Percentiles rank a stretch among this genome's conserved stretches.
Conservation (phyloP, 352 stramenopile species). For the Phytophthora constricta region DNA sequence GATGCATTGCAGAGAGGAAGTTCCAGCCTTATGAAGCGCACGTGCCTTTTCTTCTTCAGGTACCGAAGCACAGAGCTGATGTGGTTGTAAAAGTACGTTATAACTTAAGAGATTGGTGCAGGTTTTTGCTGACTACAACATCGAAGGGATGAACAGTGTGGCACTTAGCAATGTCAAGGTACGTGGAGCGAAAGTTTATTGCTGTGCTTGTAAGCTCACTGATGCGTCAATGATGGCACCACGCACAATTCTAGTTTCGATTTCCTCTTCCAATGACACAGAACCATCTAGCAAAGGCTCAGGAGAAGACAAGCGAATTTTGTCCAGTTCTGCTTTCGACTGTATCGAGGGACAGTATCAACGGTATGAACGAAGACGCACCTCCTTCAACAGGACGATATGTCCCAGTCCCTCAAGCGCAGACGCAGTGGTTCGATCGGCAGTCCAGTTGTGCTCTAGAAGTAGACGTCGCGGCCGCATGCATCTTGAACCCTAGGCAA, state of each 20-base stretch:
- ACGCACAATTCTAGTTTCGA: conserved; percentile 51
- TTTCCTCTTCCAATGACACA: conserved; percentile 68
- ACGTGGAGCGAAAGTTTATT: conserved; percentile 2
- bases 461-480: conserved; percentile 66
- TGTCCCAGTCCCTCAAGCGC: conserved; percentile 37
- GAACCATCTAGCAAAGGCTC: conserved; percentile 42
- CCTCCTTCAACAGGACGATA: conserved; percentile 33
- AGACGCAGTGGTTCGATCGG: conserved; percentile 64
- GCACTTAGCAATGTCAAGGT: conserved; percentile 77
- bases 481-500: conserved; percentile 70
- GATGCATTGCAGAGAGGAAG: conserved; percentile 62
- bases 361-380: conserved; percentile 32
- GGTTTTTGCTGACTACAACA: conserved; percentile 92
- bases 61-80: conserved; percentile 16
- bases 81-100: neutral
- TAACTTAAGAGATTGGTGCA: conserved; percentile 19
- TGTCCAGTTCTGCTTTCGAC: conserved; percentile 47
- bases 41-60: conserved; percentile 89
- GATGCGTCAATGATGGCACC: conserved; percentile 11
- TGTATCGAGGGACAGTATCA: conserved; percentile 41
- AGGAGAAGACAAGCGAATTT: conserved; percentile 23
- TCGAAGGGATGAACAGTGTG: conserved; percentile 92
- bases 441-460: conserved; percentile 80
- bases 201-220: neutral
- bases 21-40: conserved; percentile 92